Base-by-base conservation (phyloP, 108 stramenopile genomes). In the Fragilariopsis cylindrus region DNA sequence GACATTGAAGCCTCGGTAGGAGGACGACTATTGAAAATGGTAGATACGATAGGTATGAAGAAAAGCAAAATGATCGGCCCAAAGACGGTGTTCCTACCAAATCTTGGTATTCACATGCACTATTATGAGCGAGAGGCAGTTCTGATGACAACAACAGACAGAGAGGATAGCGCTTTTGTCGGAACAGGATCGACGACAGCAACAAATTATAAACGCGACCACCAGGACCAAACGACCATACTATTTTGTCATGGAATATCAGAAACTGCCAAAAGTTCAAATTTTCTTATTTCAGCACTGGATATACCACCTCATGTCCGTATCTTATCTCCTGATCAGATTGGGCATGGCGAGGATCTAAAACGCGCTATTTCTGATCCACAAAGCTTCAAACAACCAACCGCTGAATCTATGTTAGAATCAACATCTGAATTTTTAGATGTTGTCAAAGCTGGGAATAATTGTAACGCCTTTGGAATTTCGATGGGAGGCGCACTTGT, bases 81-180 rank as follows among this genome's bases (percentile, higher is more conserved):
- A 8, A 63, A 63, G 9, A 63, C 40, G n/a, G 67, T 68, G 12
- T 68, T 68, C 45, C 67, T 68, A 39, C 67, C 67, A 16, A 53
- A 68, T 9, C 12, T 19, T 19, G 9, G 67, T 15, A 52, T 68
- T 30, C 48, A 30, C 13, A 21, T 68, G 48, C 11, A 52, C n/a
- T 68, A 68, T 15, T 68, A 49, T 49, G 67, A 68, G 41, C 67
- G 67, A 21, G 48, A 68, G 12, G 67, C 50, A 19, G 39, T 12
- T 43, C 60, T 0, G 12, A 40, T 45, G 4, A 5, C 42, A 15
- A 4, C 47, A 3, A 3, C 5, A 45, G 50, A 13, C 9, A 13
- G 2, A 13, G 58, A 60, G 16, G 52, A 21, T 21, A 21, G 21
- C 21, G 21, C 21, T 21, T 21, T 52, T 13, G 50, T 52, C 50